Evolutionary conservation across 140 eudicot genomes (phyloP).

Genomic region (Oenanthe javanica): DNA sequence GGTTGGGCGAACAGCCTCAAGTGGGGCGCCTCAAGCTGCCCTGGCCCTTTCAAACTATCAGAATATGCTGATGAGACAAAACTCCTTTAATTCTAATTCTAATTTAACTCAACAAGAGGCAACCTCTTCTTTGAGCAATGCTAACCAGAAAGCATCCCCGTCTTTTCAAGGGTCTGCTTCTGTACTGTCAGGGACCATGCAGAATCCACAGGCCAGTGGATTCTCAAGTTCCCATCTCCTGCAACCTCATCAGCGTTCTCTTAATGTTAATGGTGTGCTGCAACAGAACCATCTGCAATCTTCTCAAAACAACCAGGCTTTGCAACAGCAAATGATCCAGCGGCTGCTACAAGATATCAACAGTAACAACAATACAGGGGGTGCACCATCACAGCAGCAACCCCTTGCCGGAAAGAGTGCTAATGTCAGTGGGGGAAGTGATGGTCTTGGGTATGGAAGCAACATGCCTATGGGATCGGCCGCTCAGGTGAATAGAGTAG

Average conservation of each 20-base stretch:
- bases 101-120: conserved; percentile 58
- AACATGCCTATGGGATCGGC: conserved; percentile 32
- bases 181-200: conserved; percentile 23
- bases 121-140: conserved; percentile 38
- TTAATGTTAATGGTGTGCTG: conserved; percentile 25
- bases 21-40: conserved; percentile 73
- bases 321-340: conserved; percentile 82
- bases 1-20: conserved; percentile 45
- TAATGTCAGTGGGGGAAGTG: conserved; percentile 46
- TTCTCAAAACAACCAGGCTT: conserved; percentile 44
- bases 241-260: conserved; percentile 32
- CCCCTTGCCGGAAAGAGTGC: conserved; percentile 40
- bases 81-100: conserved; percentile 54
- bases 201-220: conserved; percentile 32
- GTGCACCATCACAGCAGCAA: conserved; percentile 37
- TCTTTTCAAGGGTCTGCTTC: conserved; percentile 46
- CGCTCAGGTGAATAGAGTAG: conserved; percentile 21
- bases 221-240: conserved; percentile 23
- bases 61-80: conserved; percentile 64
- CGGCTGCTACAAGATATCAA: conserved; percentile 68
- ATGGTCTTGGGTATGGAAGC: conserved; percentile 43
- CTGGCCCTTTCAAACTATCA: conserved; percentile 62
- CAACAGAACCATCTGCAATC: conserved; percentile 44
- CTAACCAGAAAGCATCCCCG: conserved; percentile 35
- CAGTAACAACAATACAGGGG: conserved; percentile 33